These are phyloP conservation scores for Diophrys sp. DNA, from an alignment of 73 alveolate species.

Conservation along the genomic window DNA sequence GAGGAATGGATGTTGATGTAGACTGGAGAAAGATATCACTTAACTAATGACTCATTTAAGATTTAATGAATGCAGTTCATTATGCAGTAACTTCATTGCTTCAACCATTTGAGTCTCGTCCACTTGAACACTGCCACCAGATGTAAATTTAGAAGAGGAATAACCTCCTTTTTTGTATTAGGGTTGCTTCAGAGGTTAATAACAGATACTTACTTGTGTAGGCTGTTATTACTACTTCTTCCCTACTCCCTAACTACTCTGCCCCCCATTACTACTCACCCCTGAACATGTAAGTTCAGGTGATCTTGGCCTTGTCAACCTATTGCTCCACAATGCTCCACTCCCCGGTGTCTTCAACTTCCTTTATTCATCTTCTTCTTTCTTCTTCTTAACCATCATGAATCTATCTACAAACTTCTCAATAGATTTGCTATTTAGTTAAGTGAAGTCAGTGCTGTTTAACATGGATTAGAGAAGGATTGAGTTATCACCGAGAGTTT, in stretches of 20 bases:
- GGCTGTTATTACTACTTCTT: neutral
- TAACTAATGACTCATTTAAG: neutral
- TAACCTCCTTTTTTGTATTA: neutral
- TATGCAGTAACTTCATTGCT: neutral
- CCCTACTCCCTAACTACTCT: too few relatives aligned
- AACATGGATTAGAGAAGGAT: neutral
- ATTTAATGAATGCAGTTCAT: neutral
- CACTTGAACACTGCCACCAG: too few relatives aligned
- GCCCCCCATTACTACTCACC: too few relatives aligned
- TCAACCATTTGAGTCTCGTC: neutral
- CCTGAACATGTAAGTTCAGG: neutral
- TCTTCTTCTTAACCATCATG: neutral
- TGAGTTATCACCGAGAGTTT: neutral
- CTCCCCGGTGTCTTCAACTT: neutral
- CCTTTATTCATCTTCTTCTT: neutral
- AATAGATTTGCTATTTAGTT: neutral
- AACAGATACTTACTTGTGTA: neutral
- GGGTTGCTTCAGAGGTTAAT: neutral
- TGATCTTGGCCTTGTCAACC: neutral
- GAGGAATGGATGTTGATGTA: too few relatives aligned
- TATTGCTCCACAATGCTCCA: neutral
- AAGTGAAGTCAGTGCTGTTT: neutral
- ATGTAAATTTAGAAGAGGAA: too few relatives aligned
- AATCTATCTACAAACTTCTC: neutral
- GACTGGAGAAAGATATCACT: neutral